Evolutionary conservation across 1,139 yeast species (phyloP).

Genomic region (Ogataea hybrid): DNA sequence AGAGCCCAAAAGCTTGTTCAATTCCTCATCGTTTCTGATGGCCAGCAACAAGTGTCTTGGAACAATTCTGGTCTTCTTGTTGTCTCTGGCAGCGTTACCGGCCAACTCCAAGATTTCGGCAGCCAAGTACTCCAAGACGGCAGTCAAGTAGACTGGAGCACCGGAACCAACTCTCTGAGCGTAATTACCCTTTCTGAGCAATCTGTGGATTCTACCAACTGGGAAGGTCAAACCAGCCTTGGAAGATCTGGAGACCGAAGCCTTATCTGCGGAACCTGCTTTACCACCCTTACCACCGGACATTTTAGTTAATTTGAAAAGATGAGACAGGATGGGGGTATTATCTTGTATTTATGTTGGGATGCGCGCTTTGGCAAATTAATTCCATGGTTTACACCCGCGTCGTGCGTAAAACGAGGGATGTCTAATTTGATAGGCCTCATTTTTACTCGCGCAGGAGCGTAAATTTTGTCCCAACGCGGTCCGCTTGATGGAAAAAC

Average conservation of each 20-base stretch:
- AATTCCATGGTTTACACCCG: constrained; percentile 7
- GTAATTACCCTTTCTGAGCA: constrained; percentile 96
- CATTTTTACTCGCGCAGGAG: constrained; percentile 8
- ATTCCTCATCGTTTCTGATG: constrained; percentile 98
- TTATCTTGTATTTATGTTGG: constrained; percentile 10
- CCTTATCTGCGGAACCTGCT: constrained; percentile 90
- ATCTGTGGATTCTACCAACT: constrained; percentile 99
- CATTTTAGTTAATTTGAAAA: constrained; percentile 46
- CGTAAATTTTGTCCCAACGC: constrained; percentile 12
- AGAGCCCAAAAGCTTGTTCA: constrained; percentile 93
- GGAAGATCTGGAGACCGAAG: constrained; percentile 96
- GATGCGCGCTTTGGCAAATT: neutral
- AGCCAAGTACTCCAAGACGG: constrained; percentile 94
- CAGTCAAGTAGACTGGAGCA: constrained; percentile 96
- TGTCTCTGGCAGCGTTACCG: constrained; percentile 98
- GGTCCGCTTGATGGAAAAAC: constrained; percentile 2
- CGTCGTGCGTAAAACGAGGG: constrained; percentile 7
- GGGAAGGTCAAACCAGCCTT: constrained; percentile 99
- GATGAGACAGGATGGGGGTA: constrained; percentile 9
- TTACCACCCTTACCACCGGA: constrained; percentile 99
- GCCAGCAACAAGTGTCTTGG: constrained; percentile 99
- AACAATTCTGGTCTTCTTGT: constrained; percentile 97
- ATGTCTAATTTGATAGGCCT: constrained; percentile 6
- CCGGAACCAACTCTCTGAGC: constrained; percentile 99
- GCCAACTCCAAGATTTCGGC: constrained; percentile 99